Conservation (phyloP, 495 filamentous ascomycete species). For the Apiosordaria backusii region DNA sequence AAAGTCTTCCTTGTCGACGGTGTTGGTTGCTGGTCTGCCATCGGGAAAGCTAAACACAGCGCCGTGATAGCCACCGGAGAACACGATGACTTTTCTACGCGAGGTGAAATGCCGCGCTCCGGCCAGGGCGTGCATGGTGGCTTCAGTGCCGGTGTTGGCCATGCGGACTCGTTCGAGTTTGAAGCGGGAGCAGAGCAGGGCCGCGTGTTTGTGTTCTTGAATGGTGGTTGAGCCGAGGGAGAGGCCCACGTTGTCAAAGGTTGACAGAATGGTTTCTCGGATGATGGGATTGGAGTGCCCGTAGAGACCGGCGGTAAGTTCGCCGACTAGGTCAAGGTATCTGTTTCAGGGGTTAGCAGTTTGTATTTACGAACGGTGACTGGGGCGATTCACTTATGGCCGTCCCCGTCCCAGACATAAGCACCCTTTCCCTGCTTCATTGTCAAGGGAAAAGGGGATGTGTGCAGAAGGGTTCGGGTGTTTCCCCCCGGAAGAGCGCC, state of each 20-base stretch:
- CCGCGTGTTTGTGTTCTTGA: conserved; percentile 41
- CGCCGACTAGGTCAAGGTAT: conserved; percentile 50
- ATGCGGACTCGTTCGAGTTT: conserved; percentile 45
- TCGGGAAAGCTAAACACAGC: conserved; percentile 40
- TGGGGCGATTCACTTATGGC: conserved; percentile 32
- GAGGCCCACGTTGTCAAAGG: conserved; percentile 37
- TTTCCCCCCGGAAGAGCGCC: conserved; percentile 57
- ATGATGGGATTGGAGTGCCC: conserved; percentile 51
- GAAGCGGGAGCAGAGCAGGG: conserved; percentile 42
- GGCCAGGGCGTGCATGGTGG: conserved; percentile 47
- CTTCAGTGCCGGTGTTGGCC: conserved; percentile 54
- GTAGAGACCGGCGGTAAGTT: conserved; percentile 52
- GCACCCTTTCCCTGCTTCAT: conserved; percentile 40
- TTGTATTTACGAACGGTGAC: not conserved
- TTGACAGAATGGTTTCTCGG: conserved; percentile 34
- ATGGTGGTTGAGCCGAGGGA: conserved; percentile 40
- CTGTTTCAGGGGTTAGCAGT: conserved; percentile 13
- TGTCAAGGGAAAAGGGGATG: conserved; percentile 54
- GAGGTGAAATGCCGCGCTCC: conserved; percentile 42
- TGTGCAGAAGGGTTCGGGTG: conserved; percentile 56
- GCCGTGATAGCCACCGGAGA: conserved; percentile 56
- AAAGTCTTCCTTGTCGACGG: conserved; percentile 44
- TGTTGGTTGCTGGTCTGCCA: conserved; percentile 26
- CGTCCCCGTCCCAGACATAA: conserved; percentile 42
- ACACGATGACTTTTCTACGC: conserved; percentile 45